A percentile compares a stretch with the other conserved stretches of the same genome.
Conservation (phyloP, 306 rosid genomes). For the Hylodesmum podocarpum region DNA sequence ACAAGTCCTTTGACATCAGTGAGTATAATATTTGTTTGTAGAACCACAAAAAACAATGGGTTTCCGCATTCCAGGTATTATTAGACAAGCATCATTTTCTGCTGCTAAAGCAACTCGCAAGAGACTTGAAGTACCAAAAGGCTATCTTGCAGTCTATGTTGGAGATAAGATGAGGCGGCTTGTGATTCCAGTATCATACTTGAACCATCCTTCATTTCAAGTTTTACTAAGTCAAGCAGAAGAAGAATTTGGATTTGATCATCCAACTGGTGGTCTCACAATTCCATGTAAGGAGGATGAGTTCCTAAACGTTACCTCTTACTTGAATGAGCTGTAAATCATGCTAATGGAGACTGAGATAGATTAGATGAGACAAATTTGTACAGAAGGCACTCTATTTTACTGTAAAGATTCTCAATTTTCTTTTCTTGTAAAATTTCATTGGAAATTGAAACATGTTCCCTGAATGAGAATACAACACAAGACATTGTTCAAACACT, state of each 20-base stretch:
- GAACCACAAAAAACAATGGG: slow-evolving; percentile 23
- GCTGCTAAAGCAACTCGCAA: background rate
- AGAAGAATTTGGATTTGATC: slow-evolving; percentile 43
- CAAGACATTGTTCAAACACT: background rate
- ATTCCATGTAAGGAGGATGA: slow-evolving; percentile 26
- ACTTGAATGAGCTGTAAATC: background rate
- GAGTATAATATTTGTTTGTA: background rate
- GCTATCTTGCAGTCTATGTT: slow-evolving; percentile 34
- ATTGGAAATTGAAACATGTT: background rate
- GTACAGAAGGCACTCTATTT: background rate
- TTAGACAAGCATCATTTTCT: background rate
- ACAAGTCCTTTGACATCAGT: background rate
- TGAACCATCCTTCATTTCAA: slow-evolving; percentile 39
- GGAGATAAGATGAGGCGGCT: slow-evolving; percentile 41
- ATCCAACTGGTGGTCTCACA: slow-evolving; percentile 36
- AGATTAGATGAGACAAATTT: slow-evolving; percentile 20
- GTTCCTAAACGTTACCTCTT: slow-evolving; percentile 12
- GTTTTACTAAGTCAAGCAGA: slow-evolving; percentile 31
- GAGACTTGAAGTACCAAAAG: slow-evolving; percentile 35
- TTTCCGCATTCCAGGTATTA: slow-evolving; percentile 9
- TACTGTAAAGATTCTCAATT: background rate
- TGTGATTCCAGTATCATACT: slow-evolving; percentile 34
- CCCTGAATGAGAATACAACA: background rate
- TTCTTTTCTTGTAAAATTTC: background rate
- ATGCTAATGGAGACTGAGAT: background rate